A percentile compares a stretch with the other conserved stretches of the same genome.
These are phyloP conservation scores for Micromonas pusilla DNA, from an alignment of 139 green algal species.

Conservation along the genomic window DNA sequence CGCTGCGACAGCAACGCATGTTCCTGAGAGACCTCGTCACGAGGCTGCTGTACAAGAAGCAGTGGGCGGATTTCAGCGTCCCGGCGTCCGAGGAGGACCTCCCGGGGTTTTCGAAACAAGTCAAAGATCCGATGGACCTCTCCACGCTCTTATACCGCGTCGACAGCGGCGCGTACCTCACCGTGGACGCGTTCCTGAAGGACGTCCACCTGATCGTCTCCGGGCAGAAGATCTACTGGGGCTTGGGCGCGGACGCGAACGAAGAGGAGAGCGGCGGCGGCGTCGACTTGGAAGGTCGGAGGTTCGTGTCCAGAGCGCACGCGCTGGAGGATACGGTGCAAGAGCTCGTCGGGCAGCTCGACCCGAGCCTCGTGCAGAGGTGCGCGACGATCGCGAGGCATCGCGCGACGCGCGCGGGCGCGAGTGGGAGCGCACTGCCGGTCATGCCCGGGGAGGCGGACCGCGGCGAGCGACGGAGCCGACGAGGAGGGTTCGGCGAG, in stretches of 20 bases:
- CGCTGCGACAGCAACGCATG: slow-evolving; percentile 59
- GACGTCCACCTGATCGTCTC: slow-evolving; percentile 53
- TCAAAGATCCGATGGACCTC: slow-evolving; percentile 61
- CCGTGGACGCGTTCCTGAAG: slow-evolving; percentile 50
- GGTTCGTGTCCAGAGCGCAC: not conserved
- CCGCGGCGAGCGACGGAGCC: not conserved
- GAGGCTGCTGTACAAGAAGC: slow-evolving; percentile 46
- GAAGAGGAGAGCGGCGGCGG: not conserved
- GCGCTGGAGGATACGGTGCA: slow-evolving; percentile 1
- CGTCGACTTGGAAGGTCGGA: not conserved
- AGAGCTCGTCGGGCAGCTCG: not conserved
- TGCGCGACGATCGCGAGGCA: slow-evolving; percentile 2
- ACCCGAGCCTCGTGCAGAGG: not conserved
- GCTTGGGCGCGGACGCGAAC: not conserved
- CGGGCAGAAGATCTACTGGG: slow-evolving; percentile 35
- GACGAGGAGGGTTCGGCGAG: too few relatives aligned
- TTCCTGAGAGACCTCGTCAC: slow-evolving; percentile 52
- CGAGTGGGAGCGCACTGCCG: not conserved
- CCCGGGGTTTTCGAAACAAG: slow-evolving; percentile 31
- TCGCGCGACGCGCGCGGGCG: too few relatives aligned
- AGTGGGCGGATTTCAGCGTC: slow-evolving; percentile 51
- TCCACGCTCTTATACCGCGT: slow-evolving; percentile 59
- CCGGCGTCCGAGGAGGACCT: slow-evolving; percentile 47
- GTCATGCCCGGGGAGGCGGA: not conserved
- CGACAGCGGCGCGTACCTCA: slow-evolving; percentile 53